Percentiles rank a stretch among this genome's conserved stretches.
phyloP scores from a whole-genome alignment of 257 asterid species.

The Solanum peruvianum region DNA sequence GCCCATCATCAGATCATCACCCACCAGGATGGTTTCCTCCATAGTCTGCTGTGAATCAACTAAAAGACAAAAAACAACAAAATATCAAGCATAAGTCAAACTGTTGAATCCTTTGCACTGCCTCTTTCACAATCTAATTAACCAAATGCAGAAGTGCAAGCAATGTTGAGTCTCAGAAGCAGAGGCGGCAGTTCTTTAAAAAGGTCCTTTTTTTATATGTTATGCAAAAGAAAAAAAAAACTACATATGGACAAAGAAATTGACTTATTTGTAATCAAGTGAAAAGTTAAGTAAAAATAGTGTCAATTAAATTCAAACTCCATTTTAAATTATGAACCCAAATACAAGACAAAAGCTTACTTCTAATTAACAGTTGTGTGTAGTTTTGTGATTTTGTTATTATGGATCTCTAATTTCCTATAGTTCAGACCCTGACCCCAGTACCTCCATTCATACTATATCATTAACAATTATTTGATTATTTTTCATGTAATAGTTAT shows the following conservation, averaged over 20 bases:
- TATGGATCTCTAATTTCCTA: neutral
- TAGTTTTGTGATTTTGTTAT: neutral
- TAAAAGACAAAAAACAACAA: constrained; percentile 6
- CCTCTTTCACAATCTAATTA: neutral
- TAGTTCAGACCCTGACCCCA: neutral
- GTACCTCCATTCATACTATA: neutral
- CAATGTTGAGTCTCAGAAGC: neutral
- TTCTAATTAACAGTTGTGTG: neutral
- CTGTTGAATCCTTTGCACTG: neutral
- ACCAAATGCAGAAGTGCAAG: neutral
- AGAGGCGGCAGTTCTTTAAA: neutral
- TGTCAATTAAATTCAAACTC: neutral
- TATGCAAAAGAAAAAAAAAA: neutral
- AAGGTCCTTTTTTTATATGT: neutral
- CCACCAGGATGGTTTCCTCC: constrained; percentile 98
- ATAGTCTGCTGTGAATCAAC: constrained; percentile 82
- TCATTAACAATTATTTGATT: neutral
- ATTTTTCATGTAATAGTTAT: neutral
- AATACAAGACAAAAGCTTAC: neutral
- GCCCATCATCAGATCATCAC: constrained; percentile 97
- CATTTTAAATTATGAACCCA: neutral
- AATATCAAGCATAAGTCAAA: neutral
- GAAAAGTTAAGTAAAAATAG: neutral
- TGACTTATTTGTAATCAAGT: neutral
- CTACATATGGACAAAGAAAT: neutral